phyloP scores from a whole-genome alignment of 148 eudicot species.

The Dysphania ambrosioides region DNA sequence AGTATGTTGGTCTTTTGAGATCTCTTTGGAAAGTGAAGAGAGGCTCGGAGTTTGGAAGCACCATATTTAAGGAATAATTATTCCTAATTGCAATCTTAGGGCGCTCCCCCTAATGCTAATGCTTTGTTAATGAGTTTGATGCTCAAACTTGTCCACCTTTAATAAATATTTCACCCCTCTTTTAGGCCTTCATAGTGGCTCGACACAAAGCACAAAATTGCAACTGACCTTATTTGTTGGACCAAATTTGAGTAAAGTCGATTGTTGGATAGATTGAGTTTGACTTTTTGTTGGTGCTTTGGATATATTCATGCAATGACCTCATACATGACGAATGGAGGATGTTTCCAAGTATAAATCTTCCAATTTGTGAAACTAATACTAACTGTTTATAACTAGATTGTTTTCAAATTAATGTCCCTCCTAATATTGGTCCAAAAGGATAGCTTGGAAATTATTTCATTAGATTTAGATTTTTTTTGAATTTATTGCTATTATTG shows the following conservation, averaged over 20 bases:
- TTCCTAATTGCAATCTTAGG: no score
- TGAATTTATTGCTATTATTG: no score
- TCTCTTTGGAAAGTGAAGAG: conserved; percentile 59
- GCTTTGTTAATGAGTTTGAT: conserved; percentile 6
- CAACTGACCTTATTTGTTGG: neutral
- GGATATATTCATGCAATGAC: no score
- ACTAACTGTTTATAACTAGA: no score
- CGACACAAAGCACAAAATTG: conserved; percentile 8
- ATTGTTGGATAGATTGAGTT: neutral
- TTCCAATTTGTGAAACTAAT: no score
- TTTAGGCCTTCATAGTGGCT: neutral
- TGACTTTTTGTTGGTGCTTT: neutral
- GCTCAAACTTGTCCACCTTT: conserved; percentile 6
- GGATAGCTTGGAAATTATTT: no score
- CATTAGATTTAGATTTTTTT: no score
- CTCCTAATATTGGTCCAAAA: no score
- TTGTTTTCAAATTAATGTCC: no score
- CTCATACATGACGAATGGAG: no score
- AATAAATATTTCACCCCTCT: neutral
- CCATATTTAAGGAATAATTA: conserved; percentile 20
- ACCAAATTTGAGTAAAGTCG: neutral
- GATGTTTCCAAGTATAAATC: no score
- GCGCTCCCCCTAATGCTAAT: no score
- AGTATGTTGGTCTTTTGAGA: conserved; percentile 97
- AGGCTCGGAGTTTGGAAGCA: conserved; percentile 16